These are phyloP conservation scores for Cercospora canescens DNA, from an alignment of 2,329 filamentous ascomycete species.

Conservation along the genomic window DNA sequence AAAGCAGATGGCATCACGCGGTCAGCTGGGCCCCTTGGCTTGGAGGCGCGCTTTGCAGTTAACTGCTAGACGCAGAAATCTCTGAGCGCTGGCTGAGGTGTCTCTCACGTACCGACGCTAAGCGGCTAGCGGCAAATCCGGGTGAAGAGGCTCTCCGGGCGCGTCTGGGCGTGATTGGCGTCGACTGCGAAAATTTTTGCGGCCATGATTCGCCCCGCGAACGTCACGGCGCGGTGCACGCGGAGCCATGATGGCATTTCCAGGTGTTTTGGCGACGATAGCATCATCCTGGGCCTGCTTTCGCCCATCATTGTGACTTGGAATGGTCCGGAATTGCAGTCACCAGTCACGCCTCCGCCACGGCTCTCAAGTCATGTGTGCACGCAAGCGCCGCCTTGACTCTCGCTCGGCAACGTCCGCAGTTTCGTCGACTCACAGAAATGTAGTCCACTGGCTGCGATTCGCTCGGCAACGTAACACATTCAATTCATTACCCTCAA, in stretches of 20 bases:
- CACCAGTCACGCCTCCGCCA: conserved; percentile 11
- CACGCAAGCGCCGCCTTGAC: conserved; percentile 10
- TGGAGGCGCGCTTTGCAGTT: conserved; percentile 22
- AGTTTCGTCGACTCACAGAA: conserved; percentile 10
- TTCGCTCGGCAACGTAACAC: too few species aligned
- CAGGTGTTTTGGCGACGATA: conserved; percentile 19
- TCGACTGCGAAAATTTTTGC: conserved; percentile 1
- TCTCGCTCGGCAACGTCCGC: conserved; percentile 15
- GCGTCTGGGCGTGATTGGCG: conserved; percentile 6
- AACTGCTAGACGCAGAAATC: conserved; percentile 16
- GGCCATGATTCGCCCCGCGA: background rate
- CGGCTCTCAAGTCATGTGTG: conserved; percentile 17
- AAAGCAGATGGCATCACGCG: conserved; percentile 24
- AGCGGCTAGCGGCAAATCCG: conserved; percentile 5
- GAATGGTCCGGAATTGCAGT: background rate
- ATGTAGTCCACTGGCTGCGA: too few species aligned
- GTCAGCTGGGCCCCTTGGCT: conserved; percentile 15
- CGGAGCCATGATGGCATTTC: conserved; percentile 3
- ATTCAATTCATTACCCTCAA: conserved; percentile 11
- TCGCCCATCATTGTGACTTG: background rate
- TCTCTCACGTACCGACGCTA: conserved; percentile 3
- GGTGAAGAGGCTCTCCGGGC: background rate
- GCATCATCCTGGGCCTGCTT: conserved; percentile 23
- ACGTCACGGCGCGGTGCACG: background rate
- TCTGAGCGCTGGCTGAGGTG: background rate